Base-by-base conservation (phyloP, 352 stramenopile genomes). In the Phytopythium oedochilum region DNA sequence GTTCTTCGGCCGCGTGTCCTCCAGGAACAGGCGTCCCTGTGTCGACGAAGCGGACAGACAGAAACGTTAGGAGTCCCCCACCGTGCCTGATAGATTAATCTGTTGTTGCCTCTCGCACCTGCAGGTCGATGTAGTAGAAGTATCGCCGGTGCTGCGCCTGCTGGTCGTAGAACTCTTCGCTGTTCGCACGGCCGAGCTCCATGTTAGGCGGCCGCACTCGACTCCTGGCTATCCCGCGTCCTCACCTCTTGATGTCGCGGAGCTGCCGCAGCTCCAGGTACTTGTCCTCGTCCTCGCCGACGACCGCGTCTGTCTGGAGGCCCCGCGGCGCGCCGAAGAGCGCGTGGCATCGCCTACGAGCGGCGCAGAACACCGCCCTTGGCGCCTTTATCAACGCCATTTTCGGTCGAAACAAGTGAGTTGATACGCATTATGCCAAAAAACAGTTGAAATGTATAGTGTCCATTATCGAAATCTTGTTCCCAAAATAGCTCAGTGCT, bases 81-180 rank as follows among this genome's bases (percentile, higher is more conserved):
- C 23, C 43, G 9, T 20, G 22, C 45, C 17, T 26, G 9, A 9
- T 18, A 8, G 26, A 14, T 39, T 8, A 22, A 4, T 10, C 5
- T 34, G 29, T 25, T 40, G 9, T 20, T 44, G n/a, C 7, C 2
- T 12, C n/a, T 25, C 25, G 1, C 35, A 89, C 79, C 66, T 93
- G 83, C 25, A 93, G 60, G 54, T 93, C 83, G 42, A 93, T 70
- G 60, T 92, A 89, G 61, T 93, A 93, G 65, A 93, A 93, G 50
- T 93, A 93, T 48, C 77, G 64, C 34, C 79, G 73, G 25, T 79
- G 64, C 10, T 78, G 55, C 17, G 60, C 75, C 35, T 93, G 81
- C 28, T 47, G 26, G n/a, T 89, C 79, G 50, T 93, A 93, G 36
- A 93, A 93, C 29, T 64, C 71, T 42, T 88, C 68, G 51, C 83